Percentiles rank a stretch among this genome's conserved stretches.
Evolutionary conservation across 352 stramenopile species (phyloP).

Genomic region (Globisporangium paroecandrum): DNA sequence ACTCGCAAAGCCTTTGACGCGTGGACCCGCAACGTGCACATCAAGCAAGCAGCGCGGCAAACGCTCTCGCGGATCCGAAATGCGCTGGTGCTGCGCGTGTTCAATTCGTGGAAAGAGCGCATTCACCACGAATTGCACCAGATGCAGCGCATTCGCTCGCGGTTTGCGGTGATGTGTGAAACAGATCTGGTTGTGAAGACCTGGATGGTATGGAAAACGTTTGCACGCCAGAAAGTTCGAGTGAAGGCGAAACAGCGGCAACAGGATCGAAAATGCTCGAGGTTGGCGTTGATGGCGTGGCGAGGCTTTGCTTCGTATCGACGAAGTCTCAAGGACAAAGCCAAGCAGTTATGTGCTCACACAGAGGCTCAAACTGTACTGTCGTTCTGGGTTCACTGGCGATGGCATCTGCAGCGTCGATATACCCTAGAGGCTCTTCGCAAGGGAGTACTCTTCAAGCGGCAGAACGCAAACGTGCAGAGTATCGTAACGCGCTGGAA

Average conservation of each 20-base stretch:
- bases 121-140: slow-evolving; percentile 15
- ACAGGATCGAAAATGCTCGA: neutral
- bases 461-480: neutral
- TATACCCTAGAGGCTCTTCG: neutral
- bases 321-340: neutral
- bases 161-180: slow-evolving; percentile 30
- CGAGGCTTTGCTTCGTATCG: neutral
- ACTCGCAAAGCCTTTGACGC: neutral
- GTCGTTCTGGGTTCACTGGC: slow-evolving; percentile 12
- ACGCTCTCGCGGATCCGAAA: slow-evolving; percentile 12
- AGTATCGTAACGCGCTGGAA: neutral
- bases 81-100: slow-evolving; percentile 21
- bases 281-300: neutral
- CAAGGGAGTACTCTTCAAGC: neutral
- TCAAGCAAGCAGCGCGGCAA: neutral
- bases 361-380: neutral
- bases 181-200: slow-evolving; percentile 12
- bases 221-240: neutral
- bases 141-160: slow-evolving; percentile 25
- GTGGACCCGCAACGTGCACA: neutral
- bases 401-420: neutral
- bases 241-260: slow-evolving; percentile 9
- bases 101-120: slow-evolving; percentile 38
- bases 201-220: slow-evolving; percentile 24
- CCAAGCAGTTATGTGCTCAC: neutral